These are phyloP conservation scores for Cutaneotrichosporon mucoides DNA, from an alignment of 1,284 basidiomycete genomes.

Conservation along the genomic window DNA sequence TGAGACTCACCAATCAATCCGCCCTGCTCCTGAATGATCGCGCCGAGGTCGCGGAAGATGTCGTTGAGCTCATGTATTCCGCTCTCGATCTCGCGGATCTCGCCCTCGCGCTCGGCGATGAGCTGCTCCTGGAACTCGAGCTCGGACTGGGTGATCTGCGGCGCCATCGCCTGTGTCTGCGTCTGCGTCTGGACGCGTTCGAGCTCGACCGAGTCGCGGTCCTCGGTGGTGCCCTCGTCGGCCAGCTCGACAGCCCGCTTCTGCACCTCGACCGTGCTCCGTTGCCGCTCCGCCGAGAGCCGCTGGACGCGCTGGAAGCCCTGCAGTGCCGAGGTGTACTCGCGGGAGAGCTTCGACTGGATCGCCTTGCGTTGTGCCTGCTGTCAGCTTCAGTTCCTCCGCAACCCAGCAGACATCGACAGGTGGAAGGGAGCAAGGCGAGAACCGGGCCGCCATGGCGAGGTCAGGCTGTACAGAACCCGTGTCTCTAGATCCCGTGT, in stretches of 20 bases:
- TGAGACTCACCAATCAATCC: slow-evolving; percentile 76
- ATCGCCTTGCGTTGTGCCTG: slow-evolving; percentile 48
- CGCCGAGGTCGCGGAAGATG: slow-evolving; percentile 95
- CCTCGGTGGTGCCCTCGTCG: slow-evolving; percentile 24
- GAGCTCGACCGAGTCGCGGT: slow-evolving; percentile 38
- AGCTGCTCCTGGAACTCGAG: slow-evolving; percentile 94
- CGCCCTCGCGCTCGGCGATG: slow-evolving; percentile 89
- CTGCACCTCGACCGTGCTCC: slow-evolving; percentile 71
- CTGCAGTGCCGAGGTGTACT: slow-evolving; percentile 82
- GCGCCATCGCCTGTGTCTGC: slow-evolving; percentile 35
- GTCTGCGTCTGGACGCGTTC: slow-evolving; percentile 32
- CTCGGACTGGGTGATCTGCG: slow-evolving; percentile 76
- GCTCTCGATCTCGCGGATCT: slow-evolving; percentile 94
- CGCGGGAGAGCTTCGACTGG: slow-evolving; percentile 85
- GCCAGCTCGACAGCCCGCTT: slow-evolving; percentile 39
- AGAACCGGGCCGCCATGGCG: no score
- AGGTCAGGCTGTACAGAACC: no score
- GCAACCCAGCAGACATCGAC: no score
- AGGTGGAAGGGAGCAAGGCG: no score
- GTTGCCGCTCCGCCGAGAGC: slow-evolving; percentile 78
- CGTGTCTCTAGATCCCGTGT: no score
- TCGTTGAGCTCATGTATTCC: slow-evolving; percentile 96
- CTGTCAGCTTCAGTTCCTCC: not conserved
- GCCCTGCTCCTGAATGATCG: slow-evolving; percentile 91
- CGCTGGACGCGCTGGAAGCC: slow-evolving; percentile 90